Percentiles rank a stretch among this genome's conserved stretches.
Conservation (phyloP, 257 asterid genomes). For the Petrea volubilis region DNA sequence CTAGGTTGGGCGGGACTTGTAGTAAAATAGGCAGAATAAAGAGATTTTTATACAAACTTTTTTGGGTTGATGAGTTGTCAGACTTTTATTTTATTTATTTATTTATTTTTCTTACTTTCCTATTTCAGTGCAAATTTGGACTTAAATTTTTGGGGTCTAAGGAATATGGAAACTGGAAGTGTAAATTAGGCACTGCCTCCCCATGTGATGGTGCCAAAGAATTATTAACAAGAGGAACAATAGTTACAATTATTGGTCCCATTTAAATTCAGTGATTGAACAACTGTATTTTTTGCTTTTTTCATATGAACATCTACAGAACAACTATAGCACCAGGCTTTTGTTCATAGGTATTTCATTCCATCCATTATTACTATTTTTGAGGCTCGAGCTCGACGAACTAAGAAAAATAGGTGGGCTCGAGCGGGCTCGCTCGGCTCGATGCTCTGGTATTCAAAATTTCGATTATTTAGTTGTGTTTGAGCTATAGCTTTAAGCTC, state of each 20-base stretch:
- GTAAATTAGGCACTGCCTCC: conserved; percentile 22
- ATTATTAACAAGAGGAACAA: conserved; percentile 18
- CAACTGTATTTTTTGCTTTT: conserved; percentile 13
- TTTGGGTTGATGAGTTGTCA: conserved; percentile 37
- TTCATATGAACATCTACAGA: background rate
- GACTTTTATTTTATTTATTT: background rate
- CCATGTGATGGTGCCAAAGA: conserved; percentile 28
- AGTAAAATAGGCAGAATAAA: background rate
- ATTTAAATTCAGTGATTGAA: conserved; percentile 18
- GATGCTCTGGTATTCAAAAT: no score
- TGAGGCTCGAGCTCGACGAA: background rate
- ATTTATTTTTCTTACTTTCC: background rate
- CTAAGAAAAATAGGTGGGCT: no score
- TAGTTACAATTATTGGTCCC: conserved; percentile 25
- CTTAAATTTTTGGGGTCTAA: background rate
- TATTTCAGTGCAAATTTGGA: conserved; percentile 5
- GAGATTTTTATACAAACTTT: background rate
- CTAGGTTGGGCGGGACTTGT: conserved; percentile 4
- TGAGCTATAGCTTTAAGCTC: no score
- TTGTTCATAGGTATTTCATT: background rate
- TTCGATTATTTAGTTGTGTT: no score
- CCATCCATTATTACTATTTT: background rate
- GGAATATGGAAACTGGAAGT: conserved; percentile 9
- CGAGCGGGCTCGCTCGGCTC: no score
- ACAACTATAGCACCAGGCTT: background rate